Conservation (phyloP, 345 rosid genomes). For the Hibiscus mutabilis region DNA sequence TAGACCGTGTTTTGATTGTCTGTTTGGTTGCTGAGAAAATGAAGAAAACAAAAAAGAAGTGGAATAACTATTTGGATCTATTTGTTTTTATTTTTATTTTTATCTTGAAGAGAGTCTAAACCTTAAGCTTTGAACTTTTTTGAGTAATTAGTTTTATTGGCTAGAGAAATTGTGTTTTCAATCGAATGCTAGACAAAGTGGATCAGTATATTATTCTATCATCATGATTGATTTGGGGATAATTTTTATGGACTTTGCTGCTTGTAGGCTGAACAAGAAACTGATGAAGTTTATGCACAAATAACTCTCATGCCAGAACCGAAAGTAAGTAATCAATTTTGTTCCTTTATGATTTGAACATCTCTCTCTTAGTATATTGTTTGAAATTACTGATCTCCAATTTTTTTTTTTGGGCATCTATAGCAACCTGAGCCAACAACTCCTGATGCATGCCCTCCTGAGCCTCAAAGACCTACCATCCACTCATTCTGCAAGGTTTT, state of each 20-base stretch:
- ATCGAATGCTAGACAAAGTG: neutral
- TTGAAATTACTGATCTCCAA: neutral
- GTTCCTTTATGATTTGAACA: slow-evolving; percentile 9
- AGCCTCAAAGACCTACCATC: slow-evolving; percentile 39
- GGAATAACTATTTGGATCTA: slow-evolving; percentile 1
- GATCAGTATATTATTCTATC: slow-evolving; percentile 7
- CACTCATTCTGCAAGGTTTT: slow-evolving; percentile 82
- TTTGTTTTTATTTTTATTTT: neutral
- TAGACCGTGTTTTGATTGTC: neutral
- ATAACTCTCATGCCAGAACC: slow-evolving; percentile 65
- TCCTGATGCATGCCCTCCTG: slow-evolving; percentile 41
- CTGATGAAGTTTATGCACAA: slow-evolving; percentile 95
- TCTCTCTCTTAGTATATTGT: slow-evolving; percentile 6
- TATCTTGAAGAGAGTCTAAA: neutral
- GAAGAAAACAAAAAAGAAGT: neutral
- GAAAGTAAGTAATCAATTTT: slow-evolving; percentile 37
- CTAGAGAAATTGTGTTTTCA: neutral
- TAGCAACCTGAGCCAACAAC: slow-evolving; percentile 53
- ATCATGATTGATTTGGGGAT: slow-evolving; percentile 1
- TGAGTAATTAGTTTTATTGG: neutral
- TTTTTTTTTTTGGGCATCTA: slow-evolving; percentile 6
- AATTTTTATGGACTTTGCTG: slow-evolving; percentile 9
- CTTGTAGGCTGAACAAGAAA: slow-evolving; percentile 85
- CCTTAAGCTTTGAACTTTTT: neutral
- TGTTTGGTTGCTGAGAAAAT: slow-evolving; percentile 14